Evolutionary conservation across 768 basidiomycete genomes (phyloP), one percentile per base, ranked within the genome.

Genomic region (Suillus ampliporus): DNA sequence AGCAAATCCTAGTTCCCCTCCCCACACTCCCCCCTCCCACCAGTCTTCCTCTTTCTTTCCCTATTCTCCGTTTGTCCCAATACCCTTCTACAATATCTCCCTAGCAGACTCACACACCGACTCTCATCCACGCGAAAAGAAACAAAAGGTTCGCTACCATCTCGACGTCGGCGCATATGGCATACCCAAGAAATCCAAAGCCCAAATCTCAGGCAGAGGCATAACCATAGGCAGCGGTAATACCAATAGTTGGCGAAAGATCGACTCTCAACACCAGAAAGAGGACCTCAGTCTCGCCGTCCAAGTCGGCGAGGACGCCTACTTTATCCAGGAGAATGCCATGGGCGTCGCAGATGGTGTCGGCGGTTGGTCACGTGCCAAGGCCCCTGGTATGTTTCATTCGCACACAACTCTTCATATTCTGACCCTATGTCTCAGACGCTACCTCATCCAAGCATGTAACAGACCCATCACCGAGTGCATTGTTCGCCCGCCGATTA

Each of bases 321-420:
- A 95, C 71, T 94, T 94, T 65, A 77, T 93, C 7, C 79, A 86
- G 6, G 84, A 89, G 61, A 91, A 95, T 71, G 92, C 94, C 7
- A 89, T 99, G 82, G 96, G 96, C 19, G 90, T 99, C 10, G 94
- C 95, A 4, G 96, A 98, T 72, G 96, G 96, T 35, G 96, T 98
- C 1, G 96, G 96, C 0, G 95, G 95, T 0, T 97, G 95, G 95
- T 83, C 89, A 9, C 76, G 80, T 61, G 70, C 74, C 41, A 81
- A 69, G 62, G 74, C 73, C 38, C 66, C 70, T 61, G 73, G 80
- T 81, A 68, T 21, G 77, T 69, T 13, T 61, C 64, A 34, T 31
- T 38, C 57, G 9, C 17, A 56, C 10, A 17, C 17, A 38, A 10
- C 23, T 19, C 23, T 31, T 38, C 37, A 26, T 19, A 31, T n/a